These are phyloP conservation scores for Fusarium avenaceum DNA, from an alignment of 2,329 filamentous ascomycete species.

Conservation along the genomic window DNA sequence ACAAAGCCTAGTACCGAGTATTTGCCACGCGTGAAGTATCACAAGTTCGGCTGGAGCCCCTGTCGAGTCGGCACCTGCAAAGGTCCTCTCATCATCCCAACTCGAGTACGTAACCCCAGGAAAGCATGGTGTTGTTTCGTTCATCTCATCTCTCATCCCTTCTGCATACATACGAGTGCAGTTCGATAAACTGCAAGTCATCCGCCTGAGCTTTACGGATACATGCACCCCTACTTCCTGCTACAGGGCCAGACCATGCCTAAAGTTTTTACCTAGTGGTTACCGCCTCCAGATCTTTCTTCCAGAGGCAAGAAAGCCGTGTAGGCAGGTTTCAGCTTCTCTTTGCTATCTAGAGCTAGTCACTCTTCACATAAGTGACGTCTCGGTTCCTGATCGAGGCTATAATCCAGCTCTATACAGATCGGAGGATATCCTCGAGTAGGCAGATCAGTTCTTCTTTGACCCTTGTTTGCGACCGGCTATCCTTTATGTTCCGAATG, in stretches of 20 bases:
- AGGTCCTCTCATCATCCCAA: conserved; percentile 44
- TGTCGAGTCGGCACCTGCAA: conserved; percentile 29
- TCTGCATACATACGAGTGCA: conserved; percentile 13
- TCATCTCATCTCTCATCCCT: conserved; percentile 39
- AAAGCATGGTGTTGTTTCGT: conserved; percentile 38
- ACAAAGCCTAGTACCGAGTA: conserved; percentile 7
- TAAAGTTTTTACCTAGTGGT: conserved; percentile 22
- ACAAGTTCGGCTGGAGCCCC: conserved; percentile 30
- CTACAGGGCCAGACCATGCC: conserved; percentile 14
- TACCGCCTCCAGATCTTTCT: conserved; percentile 25
- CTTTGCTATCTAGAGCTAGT: background rate
- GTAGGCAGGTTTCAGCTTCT: background rate
- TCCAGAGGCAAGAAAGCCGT: background rate
- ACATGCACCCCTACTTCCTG: conserved; percentile 28
- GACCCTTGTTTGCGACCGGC: background rate
- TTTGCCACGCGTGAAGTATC: conserved; percentile 21
- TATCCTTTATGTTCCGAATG: conserved; percentile 21
- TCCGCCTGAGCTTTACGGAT: conserved; percentile 14
- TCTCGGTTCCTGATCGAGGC: conserved; percentile 11
- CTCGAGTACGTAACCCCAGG: conserved; percentile 26
- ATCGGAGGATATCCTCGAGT: conserved; percentile 7
- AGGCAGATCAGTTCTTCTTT: conserved; percentile 1
- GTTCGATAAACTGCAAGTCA: conserved; percentile 12
- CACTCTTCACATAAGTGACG: conserved; percentile 22
- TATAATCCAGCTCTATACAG: conserved; percentile 10